A percentile compares a stretch with the other conserved stretches of the same genome.
phyloP scores from a whole-genome alignment of 345 rosid genomes.

The Noccaea bulbosa region DNA sequence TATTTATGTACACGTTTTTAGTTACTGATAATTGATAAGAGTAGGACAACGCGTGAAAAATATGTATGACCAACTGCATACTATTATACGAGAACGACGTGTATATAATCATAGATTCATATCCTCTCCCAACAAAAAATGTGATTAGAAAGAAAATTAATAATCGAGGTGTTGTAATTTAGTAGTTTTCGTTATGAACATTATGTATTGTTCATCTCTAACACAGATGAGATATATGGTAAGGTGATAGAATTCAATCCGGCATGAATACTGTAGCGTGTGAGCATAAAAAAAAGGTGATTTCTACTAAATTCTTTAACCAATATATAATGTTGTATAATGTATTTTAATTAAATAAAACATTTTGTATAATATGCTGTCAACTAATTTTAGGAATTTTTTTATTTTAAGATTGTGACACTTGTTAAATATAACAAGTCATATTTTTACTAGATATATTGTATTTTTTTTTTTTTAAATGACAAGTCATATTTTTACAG shows the following conservation, averaged over 20 bases:
- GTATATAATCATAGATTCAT: neutral
- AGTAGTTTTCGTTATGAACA: neutral
- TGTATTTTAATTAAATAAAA: too few species aligned
- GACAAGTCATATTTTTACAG: neutral
- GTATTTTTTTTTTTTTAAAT: neutral
- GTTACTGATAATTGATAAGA: constrained; percentile 6
- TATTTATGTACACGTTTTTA: constrained; percentile 21
- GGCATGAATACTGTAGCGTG: neutral
- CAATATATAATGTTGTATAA: too few species aligned
- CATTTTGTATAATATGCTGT: neutral
- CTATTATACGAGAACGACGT: constrained; percentile 15
- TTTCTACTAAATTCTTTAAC: neutral
- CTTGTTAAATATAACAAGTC: neutral
- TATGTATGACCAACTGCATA: constrained; percentile 38
- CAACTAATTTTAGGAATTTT: neutral
- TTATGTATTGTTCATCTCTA: neutral
- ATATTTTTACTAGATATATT: neutral
- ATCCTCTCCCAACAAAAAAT: constrained; percentile 11
- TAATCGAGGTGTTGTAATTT: neutral
- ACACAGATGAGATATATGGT: too few species aligned
- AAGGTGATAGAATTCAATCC: neutral
- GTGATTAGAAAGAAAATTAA: neutral
- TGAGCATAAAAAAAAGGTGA: neutral
- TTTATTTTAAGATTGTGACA: neutral
- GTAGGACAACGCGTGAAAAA: constrained; percentile 22